Conservation (phyloP, 1,284 basidiomycete genomes). For the Heterobasidion occidentale region DNA sequence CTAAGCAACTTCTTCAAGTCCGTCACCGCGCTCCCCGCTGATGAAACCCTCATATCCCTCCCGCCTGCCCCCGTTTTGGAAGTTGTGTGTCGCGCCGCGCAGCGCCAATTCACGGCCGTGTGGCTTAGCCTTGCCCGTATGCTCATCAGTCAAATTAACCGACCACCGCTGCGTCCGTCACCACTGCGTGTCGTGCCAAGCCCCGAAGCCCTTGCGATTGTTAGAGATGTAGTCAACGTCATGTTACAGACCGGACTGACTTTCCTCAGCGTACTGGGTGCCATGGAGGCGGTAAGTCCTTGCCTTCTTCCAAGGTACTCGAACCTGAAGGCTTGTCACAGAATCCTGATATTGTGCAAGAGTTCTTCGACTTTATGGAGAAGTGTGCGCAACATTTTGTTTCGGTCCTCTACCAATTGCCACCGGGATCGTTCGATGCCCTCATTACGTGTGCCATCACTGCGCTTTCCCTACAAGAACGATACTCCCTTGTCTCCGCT, state of each 20-base stretch:
- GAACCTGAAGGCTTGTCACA: slow-evolving; percentile 18
- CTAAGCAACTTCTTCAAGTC: slow-evolving; percentile 77
- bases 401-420: slow-evolving; percentile 58
- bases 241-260: slow-evolving; percentile 56
- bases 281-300: slow-evolving; percentile 61
- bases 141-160: slow-evolving; percentile 72
- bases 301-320: background rate
- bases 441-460: slow-evolving; percentile 68
- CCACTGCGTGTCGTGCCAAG: slow-evolving; percentile 32
- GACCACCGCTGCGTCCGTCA: slow-evolving; percentile 45
- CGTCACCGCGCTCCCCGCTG: slow-evolving; percentile 65
- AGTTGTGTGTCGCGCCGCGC: slow-evolving; percentile 69
- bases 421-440: slow-evolving; percentile 57
- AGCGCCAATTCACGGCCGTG: slow-evolving; percentile 67
- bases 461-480: slow-evolving; percentile 72
- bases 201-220: slow-evolving; percentile 33
- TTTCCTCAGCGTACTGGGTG: slow-evolving; percentile 47
- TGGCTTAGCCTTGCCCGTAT: slow-evolving; percentile 81
- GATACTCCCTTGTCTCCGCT: slow-evolving; percentile 79
- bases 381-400: slow-evolving; percentile 72
- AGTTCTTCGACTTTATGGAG: slow-evolving; percentile 78
- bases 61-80: slow-evolving; percentile 72
- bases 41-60: slow-evolving; percentile 72
- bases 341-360: slow-evolving; percentile 87
- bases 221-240: slow-evolving; percentile 47